phyloP scores from a whole-genome alignment of 1,139 yeast genomes.

The Scheffersomyces segobiensis region DNA sequence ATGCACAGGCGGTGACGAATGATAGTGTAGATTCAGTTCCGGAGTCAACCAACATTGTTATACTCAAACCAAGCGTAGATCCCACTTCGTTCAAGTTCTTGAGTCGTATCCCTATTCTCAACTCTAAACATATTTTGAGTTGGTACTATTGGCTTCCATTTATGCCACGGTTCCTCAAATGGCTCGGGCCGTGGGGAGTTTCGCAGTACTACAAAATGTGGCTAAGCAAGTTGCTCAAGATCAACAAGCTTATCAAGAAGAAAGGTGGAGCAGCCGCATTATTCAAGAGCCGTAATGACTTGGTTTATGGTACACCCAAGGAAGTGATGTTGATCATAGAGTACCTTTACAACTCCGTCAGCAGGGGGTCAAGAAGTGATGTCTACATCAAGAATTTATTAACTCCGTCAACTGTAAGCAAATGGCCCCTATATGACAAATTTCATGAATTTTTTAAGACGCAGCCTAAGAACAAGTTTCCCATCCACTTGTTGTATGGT shows the following conservation, averaged over 20 bases:
- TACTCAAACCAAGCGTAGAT: slow-evolving; percentile 35
- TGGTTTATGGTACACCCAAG: slow-evolving; percentile 39
- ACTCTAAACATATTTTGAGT: slow-evolving; percentile 24
- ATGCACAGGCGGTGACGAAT: slow-evolving; percentile 60
- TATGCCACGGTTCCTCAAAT: slow-evolving; percentile 44
- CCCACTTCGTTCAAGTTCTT: slow-evolving; percentile 40
- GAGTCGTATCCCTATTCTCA: slow-evolving; percentile 46
- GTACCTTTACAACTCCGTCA: slow-evolving; percentile 61
- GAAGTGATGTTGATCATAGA: slow-evolving; percentile 51
- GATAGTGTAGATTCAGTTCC: slow-evolving; percentile 10
- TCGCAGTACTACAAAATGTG: slow-evolving; percentile 42
- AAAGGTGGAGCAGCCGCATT: slow-evolving; percentile 32
- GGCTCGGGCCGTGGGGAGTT: slow-evolving; percentile 56
- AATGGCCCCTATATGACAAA: slow-evolving; percentile 72
- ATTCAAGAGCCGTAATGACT: slow-evolving; percentile 28
- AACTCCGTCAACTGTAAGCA: slow-evolving; percentile 77
- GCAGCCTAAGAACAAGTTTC: slow-evolving; percentile 22
- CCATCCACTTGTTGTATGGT: slow-evolving; percentile 69
- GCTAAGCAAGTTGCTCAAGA: slow-evolving; percentile 45
- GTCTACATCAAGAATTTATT: slow-evolving; percentile 62
- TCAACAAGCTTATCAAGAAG: slow-evolving; percentile 41
- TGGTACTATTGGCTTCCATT: slow-evolving; percentile 48
- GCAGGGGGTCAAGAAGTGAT: slow-evolving; percentile 64
- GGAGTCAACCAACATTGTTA: slow-evolving; percentile 9
- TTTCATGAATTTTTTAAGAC: slow-evolving; percentile 30